Conservation (phyloP, 768 basidiomycete genomes). For the Kwoniella newhampshirensis region DNA sequence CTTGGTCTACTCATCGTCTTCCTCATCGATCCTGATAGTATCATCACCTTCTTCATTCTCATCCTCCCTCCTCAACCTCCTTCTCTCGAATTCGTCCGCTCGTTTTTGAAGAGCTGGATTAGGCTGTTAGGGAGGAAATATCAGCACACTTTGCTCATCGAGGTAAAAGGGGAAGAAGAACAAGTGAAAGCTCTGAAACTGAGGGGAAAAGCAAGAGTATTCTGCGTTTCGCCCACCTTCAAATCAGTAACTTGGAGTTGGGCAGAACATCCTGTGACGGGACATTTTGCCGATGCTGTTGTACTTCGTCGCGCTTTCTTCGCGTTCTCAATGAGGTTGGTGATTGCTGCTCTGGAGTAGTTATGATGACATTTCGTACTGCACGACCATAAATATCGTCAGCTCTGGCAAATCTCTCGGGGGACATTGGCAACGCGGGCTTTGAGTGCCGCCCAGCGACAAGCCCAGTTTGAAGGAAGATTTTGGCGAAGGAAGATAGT, state of each 20-base stretch:
- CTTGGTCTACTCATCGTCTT: constrained; percentile 2
- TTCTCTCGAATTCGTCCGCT: constrained; percentile 21
- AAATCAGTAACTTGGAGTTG: constrained; percentile 33
- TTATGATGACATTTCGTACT: constrained; percentile 76
- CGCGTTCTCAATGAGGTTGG: constrained; percentile 59
- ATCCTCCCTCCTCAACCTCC: constrained; percentile 17
- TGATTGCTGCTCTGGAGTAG: constrained; percentile 72
- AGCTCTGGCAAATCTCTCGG: too few species aligned
- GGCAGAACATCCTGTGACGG: constrained; percentile 48
- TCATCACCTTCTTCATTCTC: constrained; percentile 26
- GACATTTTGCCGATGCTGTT: constrained; percentile 37
- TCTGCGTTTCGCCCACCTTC: constrained; percentile 34
- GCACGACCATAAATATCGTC: constrained; percentile 11
- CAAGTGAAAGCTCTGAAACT: neutral
- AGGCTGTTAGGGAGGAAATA: constrained; percentile 7
- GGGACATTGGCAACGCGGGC: too few species aligned
- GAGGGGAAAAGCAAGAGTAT: neutral
- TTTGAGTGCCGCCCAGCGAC: too few species aligned
- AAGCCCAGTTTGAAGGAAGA: too few species aligned
- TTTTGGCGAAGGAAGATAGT: too few species aligned
- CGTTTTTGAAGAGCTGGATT: constrained; percentile 25
- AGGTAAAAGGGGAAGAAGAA: neutral
- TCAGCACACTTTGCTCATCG: neutral
- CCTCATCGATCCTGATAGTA: constrained; percentile 11
- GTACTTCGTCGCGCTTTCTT: constrained; percentile 2